Evolutionary conservation across 768 basidiomycete genomes (phyloP).

Genomic region (Mycena haematopus): DNA sequence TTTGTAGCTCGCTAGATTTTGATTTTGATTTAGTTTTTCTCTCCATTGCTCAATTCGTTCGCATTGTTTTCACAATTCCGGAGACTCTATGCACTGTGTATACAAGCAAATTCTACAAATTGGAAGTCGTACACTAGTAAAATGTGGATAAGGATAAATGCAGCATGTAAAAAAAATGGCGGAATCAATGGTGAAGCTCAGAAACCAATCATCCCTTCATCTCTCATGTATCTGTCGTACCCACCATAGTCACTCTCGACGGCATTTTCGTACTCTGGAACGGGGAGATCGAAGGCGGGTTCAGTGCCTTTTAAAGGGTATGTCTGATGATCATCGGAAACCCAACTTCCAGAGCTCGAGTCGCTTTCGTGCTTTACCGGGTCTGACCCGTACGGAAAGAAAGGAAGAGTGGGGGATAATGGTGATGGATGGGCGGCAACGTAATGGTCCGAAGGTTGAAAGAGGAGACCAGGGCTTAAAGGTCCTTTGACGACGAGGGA

Average conservation of each 20-base stretch:
- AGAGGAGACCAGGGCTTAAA: slow-evolving; percentile 19
- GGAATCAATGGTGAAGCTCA: background rate
- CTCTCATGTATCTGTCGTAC: slow-evolving; percentile 15
- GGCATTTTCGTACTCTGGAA: slow-evolving; percentile 20
- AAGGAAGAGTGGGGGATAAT: slow-evolving; percentile 16
- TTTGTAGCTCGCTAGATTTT: slow-evolving; percentile 18
- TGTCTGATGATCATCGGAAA: slow-evolving; percentile 20
- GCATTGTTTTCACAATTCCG: slow-evolving; percentile 14
- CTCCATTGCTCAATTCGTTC: slow-evolving; percentile 4
- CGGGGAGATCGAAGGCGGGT: slow-evolving; percentile 19
- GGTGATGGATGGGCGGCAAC: slow-evolving; percentile 10
- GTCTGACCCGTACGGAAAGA: slow-evolving; percentile 14
- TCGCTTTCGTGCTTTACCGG: slow-evolving; percentile 32
- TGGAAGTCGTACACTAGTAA: slow-evolving; percentile 16
- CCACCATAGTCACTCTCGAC: slow-evolving; percentile 11
- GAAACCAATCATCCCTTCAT: slow-evolving; percentile 23
- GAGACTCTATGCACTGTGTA: slow-evolving; percentile 16
- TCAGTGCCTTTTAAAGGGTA: slow-evolving; percentile 21
- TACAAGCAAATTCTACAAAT: slow-evolving; percentile 18
- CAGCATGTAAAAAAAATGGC: background rate
- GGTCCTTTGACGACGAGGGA: slow-evolving; percentile 14
- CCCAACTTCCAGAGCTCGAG: slow-evolving; percentile 35
- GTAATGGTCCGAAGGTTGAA: slow-evolving; percentile 18
- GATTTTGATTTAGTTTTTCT: slow-evolving; percentile 17
- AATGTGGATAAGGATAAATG: slow-evolving; percentile 11